Conservation (phyloP, 257 asterid species). For the Solanum medicagineum region DNA sequence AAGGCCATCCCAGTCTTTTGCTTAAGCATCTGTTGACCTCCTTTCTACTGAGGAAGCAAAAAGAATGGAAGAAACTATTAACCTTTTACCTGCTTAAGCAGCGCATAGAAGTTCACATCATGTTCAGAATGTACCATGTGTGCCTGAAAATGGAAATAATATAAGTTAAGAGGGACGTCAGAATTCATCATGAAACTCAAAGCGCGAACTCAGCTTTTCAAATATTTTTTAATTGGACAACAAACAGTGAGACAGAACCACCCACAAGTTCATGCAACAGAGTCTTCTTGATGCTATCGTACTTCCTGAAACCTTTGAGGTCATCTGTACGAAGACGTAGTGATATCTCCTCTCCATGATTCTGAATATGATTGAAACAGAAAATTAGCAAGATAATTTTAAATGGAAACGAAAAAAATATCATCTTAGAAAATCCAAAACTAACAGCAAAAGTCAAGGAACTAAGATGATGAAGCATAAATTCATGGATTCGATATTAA, state of each 20-base stretch:
- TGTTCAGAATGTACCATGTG: conserved; percentile 91
- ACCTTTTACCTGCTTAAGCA: conserved; percentile 56
- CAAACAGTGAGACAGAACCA: not conserved
- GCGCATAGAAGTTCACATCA: conserved; percentile 62
- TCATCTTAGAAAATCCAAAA: not conserved
- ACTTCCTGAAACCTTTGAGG: conserved; percentile 92
- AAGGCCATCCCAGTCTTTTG: not conserved
- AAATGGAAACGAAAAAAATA: not conserved
- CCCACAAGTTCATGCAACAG: conserved; percentile 87
- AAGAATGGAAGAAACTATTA: not conserved
- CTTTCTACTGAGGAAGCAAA: not conserved
- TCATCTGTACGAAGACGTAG: conserved; percentile 91
- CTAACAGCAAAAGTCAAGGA: not conserved
- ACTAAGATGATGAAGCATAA: not conserved
- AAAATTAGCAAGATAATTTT: conserved; percentile 7
- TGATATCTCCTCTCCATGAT: conserved; percentile 93
- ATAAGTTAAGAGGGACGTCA: not conserved
- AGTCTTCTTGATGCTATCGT: conserved; percentile 70
- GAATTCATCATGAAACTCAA: not conserved
- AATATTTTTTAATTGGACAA: not conserved
- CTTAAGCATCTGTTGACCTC: not conserved
- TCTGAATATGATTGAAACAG: conserved; percentile 25
- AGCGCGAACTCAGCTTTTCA: not conserved
- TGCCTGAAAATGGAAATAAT: conserved; percentile 38
- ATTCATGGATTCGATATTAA: not conserved